Evolutionary conservation across 768 basidiomycete genomes (phyloP).

Genomic region (Chalciporus piperatus): DNA sequence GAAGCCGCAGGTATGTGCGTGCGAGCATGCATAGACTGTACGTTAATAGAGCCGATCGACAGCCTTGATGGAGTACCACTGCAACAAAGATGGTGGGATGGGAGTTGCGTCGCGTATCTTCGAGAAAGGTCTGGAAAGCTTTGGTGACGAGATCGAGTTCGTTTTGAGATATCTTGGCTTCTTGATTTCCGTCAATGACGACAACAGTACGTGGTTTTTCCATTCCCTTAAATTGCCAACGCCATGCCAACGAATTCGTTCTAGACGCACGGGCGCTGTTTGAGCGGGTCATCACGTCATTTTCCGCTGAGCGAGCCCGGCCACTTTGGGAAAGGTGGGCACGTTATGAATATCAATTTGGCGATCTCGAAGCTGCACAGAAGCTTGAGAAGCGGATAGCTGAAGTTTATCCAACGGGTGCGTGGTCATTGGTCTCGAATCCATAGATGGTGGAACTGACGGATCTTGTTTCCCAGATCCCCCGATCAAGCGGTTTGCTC

Average conservation of each 20-base stretch:
- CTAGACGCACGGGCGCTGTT: conserved; percentile 95
- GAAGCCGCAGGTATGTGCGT: conserved; percentile 75
- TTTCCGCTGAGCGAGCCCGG: conserved; percentile 74
- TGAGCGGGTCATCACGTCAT: conserved; percentile 79
- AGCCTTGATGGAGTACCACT: conserved; percentile 96
- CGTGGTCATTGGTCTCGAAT: conserved; percentile 21
- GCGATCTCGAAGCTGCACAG: conserved; percentile 83
- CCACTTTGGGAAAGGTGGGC: conserved; percentile 97
- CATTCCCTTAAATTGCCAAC: background rate
- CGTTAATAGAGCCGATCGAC: conserved; percentile 10
- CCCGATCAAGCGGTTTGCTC: conserved; percentile 87
- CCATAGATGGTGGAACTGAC: background rate
- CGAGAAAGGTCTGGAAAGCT: conserved; percentile 86
- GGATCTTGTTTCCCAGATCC: conserved; percentile 53
- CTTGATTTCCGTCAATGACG: conserved; percentile 91
- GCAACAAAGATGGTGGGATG: conserved; percentile 67
- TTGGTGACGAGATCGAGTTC: conserved; percentile 79
- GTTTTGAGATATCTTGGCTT: conserved; percentile 89
- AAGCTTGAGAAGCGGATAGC: conserved; percentile 88
- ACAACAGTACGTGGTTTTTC: conserved; percentile 67
- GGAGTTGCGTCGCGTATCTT: conserved; percentile 88
- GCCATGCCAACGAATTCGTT: conserved; percentile 6
- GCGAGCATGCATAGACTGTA: background rate
- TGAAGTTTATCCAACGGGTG: conserved; percentile 85
- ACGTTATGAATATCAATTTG: conserved; percentile 91